Evolutionary conservation across 176 grass and related monocot genomes (phyloP).

Genomic region (Carex pumila): DNA sequence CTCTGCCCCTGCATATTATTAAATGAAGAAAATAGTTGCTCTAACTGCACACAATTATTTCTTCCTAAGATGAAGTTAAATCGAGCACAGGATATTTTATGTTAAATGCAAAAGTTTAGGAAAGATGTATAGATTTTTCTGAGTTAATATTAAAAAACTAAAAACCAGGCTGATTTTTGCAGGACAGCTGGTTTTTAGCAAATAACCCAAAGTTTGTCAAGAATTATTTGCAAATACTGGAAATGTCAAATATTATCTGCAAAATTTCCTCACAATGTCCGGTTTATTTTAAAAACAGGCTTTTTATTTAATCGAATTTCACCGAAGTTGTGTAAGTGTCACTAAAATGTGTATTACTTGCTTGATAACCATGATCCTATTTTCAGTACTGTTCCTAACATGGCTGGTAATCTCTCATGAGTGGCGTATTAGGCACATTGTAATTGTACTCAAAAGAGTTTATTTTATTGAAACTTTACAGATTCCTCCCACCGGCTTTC

Average conservation of each 20-base stretch:
- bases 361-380: background rate
- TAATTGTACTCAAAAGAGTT: background rate
- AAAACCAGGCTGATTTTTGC: background rate
- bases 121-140: background rate
- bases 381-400: background rate
- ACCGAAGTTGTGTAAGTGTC: background rate
- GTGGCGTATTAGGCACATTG: background rate
- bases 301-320: conserved; percentile 4
- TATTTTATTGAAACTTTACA: conserved; percentile 21
- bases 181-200: background rate
- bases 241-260: background rate
- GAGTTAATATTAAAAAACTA: background rate
- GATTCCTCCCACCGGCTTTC: conserved; percentile 44
- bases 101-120: background rate
- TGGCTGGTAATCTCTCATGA: background rate
- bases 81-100: background rate
- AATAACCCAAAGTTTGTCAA: background rate
- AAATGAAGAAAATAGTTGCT: background rate
- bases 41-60: background rate
- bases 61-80: background rate
- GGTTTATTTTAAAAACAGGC: background rate
- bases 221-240: background rate
- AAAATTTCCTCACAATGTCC: background rate
- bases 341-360: background rate
- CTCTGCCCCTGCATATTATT: background rate